A percentile compares a stretch with the other conserved stretches of the same genome.
Conservation (phyloP, 257 asterid species). For the Scutellaria baicalensis region DNA sequence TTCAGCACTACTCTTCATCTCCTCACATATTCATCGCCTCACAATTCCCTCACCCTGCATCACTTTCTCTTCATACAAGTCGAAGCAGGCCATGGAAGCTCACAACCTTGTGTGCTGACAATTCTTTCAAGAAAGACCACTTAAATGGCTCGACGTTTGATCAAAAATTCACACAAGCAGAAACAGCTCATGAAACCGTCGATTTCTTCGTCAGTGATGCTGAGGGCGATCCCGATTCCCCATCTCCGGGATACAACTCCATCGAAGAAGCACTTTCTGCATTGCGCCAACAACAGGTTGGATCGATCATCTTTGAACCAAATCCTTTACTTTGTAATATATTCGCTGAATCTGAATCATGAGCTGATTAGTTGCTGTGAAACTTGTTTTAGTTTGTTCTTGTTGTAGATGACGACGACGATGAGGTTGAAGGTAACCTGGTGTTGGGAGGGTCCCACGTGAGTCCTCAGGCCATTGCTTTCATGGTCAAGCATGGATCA, state of each 20-base stretch:
- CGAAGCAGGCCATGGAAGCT: slow-evolving; percentile 22
- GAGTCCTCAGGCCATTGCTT: slow-evolving; percentile 45
- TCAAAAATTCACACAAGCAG: slow-evolving; percentile 27
- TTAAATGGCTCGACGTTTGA: slow-evolving; percentile 32
- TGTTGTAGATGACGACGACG: slow-evolving; percentile 73
- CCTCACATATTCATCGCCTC: slow-evolving; percentile 26
- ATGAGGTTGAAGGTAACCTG: slow-evolving; percentile 63
- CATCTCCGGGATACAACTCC: slow-evolving; percentile 61
- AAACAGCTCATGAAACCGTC: slow-evolving; percentile 55
- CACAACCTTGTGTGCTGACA: slow-evolving; percentile 23
- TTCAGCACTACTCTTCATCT: slow-evolving; percentile 29
- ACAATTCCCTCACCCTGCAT: background rate
- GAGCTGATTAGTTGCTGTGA: slow-evolving; percentile 21
- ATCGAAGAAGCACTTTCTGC: slow-evolving; percentile 55
- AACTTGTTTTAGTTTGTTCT: slow-evolving; percentile 52
- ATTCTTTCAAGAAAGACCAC: slow-evolving; percentile 13
- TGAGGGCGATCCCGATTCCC: slow-evolving; percentile 88
- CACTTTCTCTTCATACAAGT: slow-evolving; percentile 4
- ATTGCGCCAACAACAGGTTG: slow-evolving; percentile 60
- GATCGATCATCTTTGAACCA: background rate
- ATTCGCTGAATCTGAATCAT: background rate
- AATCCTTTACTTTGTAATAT: background rate
- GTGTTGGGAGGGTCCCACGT: slow-evolving; percentile 65
- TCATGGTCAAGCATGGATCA: slow-evolving; percentile 70
- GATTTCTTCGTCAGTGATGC: slow-evolving; percentile 92